These are phyloP conservation scores for Candida jianshihensis DNA, from an alignment of 805 yeast genomes.

Conservation along the genomic window DNA sequence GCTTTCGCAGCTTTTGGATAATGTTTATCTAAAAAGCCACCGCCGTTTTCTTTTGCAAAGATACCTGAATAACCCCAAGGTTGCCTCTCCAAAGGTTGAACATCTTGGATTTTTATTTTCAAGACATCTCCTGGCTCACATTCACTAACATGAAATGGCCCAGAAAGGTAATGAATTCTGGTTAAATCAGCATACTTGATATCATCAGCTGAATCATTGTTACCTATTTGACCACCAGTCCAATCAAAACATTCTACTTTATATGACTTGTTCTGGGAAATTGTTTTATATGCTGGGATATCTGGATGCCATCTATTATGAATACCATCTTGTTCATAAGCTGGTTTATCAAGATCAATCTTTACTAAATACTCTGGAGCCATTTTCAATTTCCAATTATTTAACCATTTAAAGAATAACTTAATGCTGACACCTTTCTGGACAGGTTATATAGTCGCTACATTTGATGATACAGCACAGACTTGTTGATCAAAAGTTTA, in stretches of 20 bases:
- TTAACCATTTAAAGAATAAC: background rate
- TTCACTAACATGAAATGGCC: constrained; percentile 39
- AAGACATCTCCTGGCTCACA: constrained; percentile 43
- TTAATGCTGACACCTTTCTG: background rate
- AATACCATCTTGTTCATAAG: constrained; percentile 37
- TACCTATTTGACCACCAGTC: constrained; percentile 46
- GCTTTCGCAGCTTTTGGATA: constrained; percentile 49
- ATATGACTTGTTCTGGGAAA: constrained; percentile 36
- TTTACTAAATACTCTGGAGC: constrained; percentile 15
- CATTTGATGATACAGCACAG: too few relatives aligned
- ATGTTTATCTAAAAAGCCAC: constrained; percentile 41
- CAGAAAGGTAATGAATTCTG: constrained; percentile 41
- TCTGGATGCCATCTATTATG: constrained; percentile 53
- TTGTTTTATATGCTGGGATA: constrained; percentile 33
- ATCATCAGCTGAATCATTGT: constrained; percentile 43
- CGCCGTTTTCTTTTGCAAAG: constrained; percentile 42
- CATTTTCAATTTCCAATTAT: background rate
- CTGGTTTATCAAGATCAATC: constrained; percentile 37
- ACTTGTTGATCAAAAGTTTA: too few relatives aligned
- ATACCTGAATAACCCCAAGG: constrained; percentile 50
- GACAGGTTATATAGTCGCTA: background rate
- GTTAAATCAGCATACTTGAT: constrained; percentile 37
- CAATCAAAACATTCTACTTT: constrained; percentile 46
- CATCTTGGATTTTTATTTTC: constrained; percentile 43
- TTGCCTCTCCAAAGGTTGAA: constrained; percentile 43